Evolutionary conservation across 371 early-diverging fungal species (phyloP).

Genomic region (Umbelopsis sp.): DNA sequence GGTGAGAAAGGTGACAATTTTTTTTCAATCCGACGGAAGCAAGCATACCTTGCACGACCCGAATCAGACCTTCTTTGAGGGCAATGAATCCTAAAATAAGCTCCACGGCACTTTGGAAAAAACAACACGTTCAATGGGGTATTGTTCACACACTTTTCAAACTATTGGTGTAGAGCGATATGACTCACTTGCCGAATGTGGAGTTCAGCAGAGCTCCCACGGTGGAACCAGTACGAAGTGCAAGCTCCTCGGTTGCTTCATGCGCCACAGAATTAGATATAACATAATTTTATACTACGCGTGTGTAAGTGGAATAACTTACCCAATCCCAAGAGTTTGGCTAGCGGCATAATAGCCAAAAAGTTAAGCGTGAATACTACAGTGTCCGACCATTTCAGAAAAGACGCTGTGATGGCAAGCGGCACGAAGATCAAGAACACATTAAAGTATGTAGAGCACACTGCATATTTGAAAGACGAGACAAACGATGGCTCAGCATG

Average conservation of each 20-base stretch:
- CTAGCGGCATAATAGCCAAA: conserved; percentile 90
- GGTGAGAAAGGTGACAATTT: too few relatives aligned
- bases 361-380: conserved; percentile 84
- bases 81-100: conserved; percentile 85
- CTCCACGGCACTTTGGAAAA: conserved; percentile 73
- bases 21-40: background rate
- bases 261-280: background rate
- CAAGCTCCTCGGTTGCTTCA: conserved; percentile 51
- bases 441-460: conserved; percentile 62
- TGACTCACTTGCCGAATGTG: conserved; percentile 13
- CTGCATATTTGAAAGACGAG: conserved; percentile 37
- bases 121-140: conserved; percentile 32
- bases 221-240: conserved; percentile 45
- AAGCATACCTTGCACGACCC: conserved; percentile 76
- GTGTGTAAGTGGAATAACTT: conserved; percentile 5
- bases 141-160: background rate
- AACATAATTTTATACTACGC: background rate
- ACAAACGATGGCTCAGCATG: conserved; percentile 28
- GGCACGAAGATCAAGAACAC: conserved; percentile 76
- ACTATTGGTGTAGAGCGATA: background rate
- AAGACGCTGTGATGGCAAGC: conserved; percentile 70
- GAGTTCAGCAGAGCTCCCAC: conserved; percentile 30
- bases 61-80: conserved; percentile 73
- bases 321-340: conserved; percentile 66
- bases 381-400: conserved; percentile 63